These are phyloP conservation scores for Alternaria triticimaculans DNA, from an alignment of 2,329 filamentous ascomycete genomes.

Conservation along the genomic window DNA sequence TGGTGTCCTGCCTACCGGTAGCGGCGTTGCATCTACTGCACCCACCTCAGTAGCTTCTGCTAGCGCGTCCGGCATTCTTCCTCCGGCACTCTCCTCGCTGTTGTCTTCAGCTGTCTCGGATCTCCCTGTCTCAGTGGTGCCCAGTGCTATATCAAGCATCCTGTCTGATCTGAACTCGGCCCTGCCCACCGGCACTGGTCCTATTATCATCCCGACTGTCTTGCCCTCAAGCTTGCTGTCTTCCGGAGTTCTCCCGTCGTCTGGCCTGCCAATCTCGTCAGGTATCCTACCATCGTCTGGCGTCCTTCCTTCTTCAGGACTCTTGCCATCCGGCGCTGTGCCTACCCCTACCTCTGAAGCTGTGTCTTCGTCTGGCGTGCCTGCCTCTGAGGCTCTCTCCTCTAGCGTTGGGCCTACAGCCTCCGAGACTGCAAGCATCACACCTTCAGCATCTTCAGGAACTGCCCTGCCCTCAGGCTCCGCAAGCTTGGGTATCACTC, in stretches of 20 bases:
- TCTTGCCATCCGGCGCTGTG: slow-evolving; percentile 6
- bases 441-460: slow-evolving; percentile 1
- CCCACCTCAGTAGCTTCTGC: slow-evolving; percentile 19
- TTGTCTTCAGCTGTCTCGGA: slow-evolving; percentile 26
- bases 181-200: slow-evolving; percentile 22
- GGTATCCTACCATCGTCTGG: slow-evolving; percentile 10
- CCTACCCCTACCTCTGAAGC: slow-evolving; percentile 12
- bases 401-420: slow-evolving; percentile 10
- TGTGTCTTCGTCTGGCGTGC: slow-evolving; percentile 14
- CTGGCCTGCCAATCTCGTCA: slow-evolving; percentile 4
- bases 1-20: slow-evolving; percentile 25
- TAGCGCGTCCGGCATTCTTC: slow-evolving; percentile 22
- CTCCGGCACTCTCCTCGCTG: slow-evolving; percentile 23
- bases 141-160: slow-evolving; percentile 25
- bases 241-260: slow-evolving; percentile 9
- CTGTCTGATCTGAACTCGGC: slow-evolving; percentile 22
- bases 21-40: slow-evolving; percentile 21
- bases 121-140: slow-evolving; percentile 24
- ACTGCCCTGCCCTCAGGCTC: neutral
- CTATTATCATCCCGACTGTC: slow-evolving; percentile 10
- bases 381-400: slow-evolving; percentile 12
- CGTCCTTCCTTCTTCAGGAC: slow-evolving; percentile 12
- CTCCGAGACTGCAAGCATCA: slow-evolving; percentile 14
- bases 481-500: slow-evolving; percentile 8
- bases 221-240: slow-evolving; percentile 17